Percentiles rank a stretch among this genome's conserved stretches.
phyloP scores from a whole-genome alignment of 1,284 basidiomycete species.

The Puccinia polysora region DNA sequence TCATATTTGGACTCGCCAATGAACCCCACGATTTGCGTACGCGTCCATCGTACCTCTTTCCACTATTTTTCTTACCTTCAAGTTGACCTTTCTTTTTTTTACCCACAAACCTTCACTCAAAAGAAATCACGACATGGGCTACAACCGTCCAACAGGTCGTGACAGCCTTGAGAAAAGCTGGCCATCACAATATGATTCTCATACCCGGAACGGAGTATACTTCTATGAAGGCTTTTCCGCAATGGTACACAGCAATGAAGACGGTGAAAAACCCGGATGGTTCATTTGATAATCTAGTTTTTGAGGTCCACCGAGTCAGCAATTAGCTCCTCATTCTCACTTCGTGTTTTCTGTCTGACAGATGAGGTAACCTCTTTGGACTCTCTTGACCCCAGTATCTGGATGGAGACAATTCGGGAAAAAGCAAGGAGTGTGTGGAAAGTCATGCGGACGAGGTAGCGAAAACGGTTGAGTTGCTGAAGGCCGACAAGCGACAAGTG shows the following conservation, averaged over 20 bases:
- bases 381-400: slow-evolving; percentile 6
- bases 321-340: background rate
- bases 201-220: slow-evolving; percentile 10
- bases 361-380: background rate
- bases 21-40: slow-evolving; percentile 26
- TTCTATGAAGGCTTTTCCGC: slow-evolving; percentile 1
- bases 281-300: slow-evolving; percentile 3
- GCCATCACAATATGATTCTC: background rate
- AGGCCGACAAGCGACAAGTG: slow-evolving; percentile 14
- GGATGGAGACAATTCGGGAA: slow-evolving; percentile 26
- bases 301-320: slow-evolving; percentile 34
- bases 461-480: background rate
- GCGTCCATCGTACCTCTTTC: background rate
- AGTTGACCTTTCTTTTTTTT: background rate
- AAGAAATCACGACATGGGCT: slow-evolving; percentile 12
- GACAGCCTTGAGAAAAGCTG: background rate
- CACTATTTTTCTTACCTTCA: background rate
- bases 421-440: background rate
- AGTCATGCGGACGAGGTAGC: slow-evolving; percentile 11
- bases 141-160: slow-evolving; percentile 6
- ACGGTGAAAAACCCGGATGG: slow-evolving; percentile 29
- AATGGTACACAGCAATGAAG: slow-evolving; percentile 16
- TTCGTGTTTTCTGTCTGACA: background rate
- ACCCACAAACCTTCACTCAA: too few relatives aligned
- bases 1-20: slow-evolving; percentile 24